Percentiles rank a stretch among this genome's conserved stretches.
Evolutionary conservation across 805 yeast genomes (phyloP).

Genomic region (Barnettozyma sucrosica): DNA sequence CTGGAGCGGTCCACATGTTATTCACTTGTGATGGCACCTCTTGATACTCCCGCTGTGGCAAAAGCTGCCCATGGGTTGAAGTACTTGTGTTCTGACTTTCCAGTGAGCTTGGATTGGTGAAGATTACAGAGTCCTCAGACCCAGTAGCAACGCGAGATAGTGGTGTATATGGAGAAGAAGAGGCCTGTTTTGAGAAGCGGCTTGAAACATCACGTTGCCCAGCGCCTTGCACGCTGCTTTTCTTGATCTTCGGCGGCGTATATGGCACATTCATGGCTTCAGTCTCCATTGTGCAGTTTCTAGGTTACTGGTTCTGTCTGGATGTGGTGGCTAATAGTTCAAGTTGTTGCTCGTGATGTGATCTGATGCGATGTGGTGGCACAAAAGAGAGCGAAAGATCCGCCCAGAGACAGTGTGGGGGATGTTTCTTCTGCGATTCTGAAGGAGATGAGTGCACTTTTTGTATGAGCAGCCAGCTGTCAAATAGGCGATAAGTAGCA

Average conservation of each 20-base stretch:
- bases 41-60: background rate
- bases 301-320: background rate
- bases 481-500: background rate
- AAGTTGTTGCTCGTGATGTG: too few relatives aligned
- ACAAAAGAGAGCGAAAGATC: background rate
- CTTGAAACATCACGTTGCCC: background rate
- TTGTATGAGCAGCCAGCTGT: background rate
- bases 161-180: constrained; percentile 16
- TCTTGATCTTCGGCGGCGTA: background rate
- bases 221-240: background rate
- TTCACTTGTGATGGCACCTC: background rate
- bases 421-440: background rate
- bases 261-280: background rate
- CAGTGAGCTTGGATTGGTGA: constrained; percentile 24
- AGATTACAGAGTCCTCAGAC: constrained; percentile 24
- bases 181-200: background rate
- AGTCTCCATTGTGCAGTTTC: background rate
- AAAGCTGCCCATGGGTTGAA: constrained; percentile 8
- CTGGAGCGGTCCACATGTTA: background rate
- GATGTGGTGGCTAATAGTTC: background rate
- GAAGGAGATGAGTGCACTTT: background rate
- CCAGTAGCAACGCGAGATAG: constrained; percentile 19
- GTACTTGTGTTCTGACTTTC: constrained; percentile 22
- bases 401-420: background rate
- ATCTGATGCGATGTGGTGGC: too few relatives aligned